phyloP scores from a whole-genome alignment of 2,329 filamentous ascomycete species.

The Cyanodermella asteris region DNA sequence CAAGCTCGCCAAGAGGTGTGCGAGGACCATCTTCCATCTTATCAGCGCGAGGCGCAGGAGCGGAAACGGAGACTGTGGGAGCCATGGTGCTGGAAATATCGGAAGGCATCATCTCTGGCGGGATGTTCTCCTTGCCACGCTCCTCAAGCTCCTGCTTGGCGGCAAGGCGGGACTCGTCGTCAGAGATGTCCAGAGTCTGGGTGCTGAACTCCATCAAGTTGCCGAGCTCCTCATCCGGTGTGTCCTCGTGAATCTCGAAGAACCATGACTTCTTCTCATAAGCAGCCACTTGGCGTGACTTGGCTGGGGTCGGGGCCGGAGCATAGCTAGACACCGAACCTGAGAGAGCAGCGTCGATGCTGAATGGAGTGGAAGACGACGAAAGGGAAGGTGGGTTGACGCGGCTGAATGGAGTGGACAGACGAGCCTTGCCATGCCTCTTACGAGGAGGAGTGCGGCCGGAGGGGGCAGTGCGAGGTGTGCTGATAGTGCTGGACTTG shows the following conservation, averaged over 20 bases:
- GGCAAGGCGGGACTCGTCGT: conserved; percentile 45
- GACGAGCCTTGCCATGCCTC: conserved; percentile 40
- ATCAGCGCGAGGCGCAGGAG: conserved; percentile 19
- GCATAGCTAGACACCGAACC: conserved; percentile 35
- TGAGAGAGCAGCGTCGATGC: conserved; percentile 61
- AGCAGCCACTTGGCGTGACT: conserved; percentile 31
- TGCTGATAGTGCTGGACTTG: conserved; percentile 30
- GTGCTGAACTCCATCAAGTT: conserved; percentile 86
- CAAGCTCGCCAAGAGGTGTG: conserved; percentile 43
- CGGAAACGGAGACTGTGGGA: conserved; percentile 9
- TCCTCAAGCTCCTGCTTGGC: conserved; percentile 32
- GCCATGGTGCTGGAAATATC: conserved; percentile 36
- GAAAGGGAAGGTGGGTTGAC: conserved; percentile 52
- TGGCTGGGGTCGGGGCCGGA: conserved; percentile 12
- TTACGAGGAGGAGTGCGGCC: conserved; percentile 61
- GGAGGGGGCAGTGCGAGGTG: conserved; percentile 52
- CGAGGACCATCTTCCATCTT: conserved; percentile 43
- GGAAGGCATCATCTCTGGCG: conserved; percentile 35
- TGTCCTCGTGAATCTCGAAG: conserved; percentile 90
- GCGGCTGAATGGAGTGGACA: conserved; percentile 35
- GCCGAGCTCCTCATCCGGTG: conserved; percentile 70
- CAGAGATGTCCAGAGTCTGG: conserved; percentile 67
- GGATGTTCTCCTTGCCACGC: conserved; percentile 85
- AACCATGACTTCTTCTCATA: conserved; percentile 45
- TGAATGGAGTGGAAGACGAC: conserved; percentile 45